Percentiles rank a stretch among this genome's conserved stretches.
phyloP scores from a whole-genome alignment of 768 basidiomycete species.

The Amanita molliuscula region DNA sequence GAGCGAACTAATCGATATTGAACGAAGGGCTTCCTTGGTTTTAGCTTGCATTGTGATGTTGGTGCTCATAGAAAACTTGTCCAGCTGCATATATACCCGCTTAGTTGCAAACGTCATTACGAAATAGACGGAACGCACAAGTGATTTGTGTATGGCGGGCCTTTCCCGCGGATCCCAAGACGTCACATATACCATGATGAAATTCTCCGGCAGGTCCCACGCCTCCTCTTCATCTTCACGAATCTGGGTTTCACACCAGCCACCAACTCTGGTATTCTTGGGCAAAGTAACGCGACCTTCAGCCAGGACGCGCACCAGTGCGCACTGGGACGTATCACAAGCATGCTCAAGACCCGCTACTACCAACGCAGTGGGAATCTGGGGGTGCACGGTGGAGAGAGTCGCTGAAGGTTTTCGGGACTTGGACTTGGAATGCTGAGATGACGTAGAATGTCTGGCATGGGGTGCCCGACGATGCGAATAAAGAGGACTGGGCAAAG shows the following conservation, averaged over 20 bases:
- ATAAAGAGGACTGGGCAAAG: neutral
- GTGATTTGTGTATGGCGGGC: conserved; percentile 50
- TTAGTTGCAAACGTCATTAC: conserved; percentile 2
- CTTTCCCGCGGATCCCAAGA: conserved; percentile 51
- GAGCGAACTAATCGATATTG: conserved; percentile 4
- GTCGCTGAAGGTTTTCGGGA: neutral
- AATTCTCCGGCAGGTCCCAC: conserved; percentile 50
- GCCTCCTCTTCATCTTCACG: conserved; percentile 18
- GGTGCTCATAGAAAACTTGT: conserved; percentile 71
- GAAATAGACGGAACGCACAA: conserved; percentile 36
- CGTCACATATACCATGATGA: conserved; percentile 68
- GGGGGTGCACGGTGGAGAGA: neutral
- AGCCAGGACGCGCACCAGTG: conserved; percentile 40
- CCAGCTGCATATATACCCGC: conserved; percentile 37
- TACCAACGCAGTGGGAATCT: conserved; percentile 35
- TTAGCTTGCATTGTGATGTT: conserved; percentile 40
- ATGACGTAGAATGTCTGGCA: neutral
- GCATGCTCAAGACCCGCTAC: conserved; percentile 64
- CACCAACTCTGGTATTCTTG: conserved; percentile 15
- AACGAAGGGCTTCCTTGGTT: conserved; percentile 24
- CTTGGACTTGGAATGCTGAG: neutral
- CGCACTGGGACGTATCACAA: conserved; percentile 41
- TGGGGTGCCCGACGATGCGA: neutral
- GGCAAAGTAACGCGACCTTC: conserved; percentile 39
- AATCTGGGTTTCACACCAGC: conserved; percentile 7